These are phyloP conservation scores for Alternaria metachromatica DNA, from an alignment of 2,329 filamentous ascomycete genomes.

Conservation along the genomic window DNA sequence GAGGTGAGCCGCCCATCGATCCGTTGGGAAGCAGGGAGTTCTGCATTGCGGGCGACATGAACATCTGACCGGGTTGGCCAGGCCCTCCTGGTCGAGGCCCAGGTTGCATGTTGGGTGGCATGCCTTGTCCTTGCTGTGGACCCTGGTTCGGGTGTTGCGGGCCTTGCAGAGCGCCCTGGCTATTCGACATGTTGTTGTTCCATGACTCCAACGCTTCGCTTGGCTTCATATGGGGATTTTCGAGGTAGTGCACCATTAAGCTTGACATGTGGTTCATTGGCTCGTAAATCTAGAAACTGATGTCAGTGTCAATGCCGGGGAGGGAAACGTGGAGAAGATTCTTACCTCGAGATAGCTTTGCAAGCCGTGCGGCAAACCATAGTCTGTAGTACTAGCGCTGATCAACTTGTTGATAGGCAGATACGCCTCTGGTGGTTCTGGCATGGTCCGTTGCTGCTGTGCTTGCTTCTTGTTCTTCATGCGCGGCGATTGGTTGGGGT, in stretches of 20 bases:
- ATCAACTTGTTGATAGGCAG: conserved; percentile 56
- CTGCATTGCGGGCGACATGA: conserved; percentile 65
- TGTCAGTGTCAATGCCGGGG: conserved; percentile 30
- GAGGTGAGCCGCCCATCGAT: conserved; percentile 59
- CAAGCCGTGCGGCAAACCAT: conserved; percentile 63
- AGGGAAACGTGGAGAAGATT: conserved; percentile 10
- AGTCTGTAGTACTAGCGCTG: conserved; percentile 55
- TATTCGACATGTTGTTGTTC: conserved; percentile 53
- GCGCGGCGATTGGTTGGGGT: conserved; percentile 63
- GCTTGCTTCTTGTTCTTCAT: conserved; percentile 61
- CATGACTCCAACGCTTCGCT: conserved; percentile 62
- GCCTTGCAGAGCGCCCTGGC: conserved; percentile 20
- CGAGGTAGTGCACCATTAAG: conserved; percentile 64
- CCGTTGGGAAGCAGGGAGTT: conserved; percentile 60
- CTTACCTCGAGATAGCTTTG: conserved; percentile 69
- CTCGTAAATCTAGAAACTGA: conserved; percentile 62
- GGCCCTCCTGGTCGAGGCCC: conserved; percentile 41
- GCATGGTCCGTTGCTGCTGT: conserved; percentile 28
- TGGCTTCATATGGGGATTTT: conserved; percentile 60
- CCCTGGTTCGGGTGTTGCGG: conserved; percentile 19
- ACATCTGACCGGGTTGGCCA: conserved; percentile 48
- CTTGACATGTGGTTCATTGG: conserved; percentile 70
- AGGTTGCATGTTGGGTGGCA: conserved; percentile 42
- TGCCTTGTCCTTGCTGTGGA: conserved; percentile 33
- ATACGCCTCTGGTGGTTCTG: conserved; percentile 46